These are phyloP conservation scores for Trypethelium eluteriae DNA, from an alignment of 495 filamentous ascomycete genomes.

Conservation along the genomic window DNA sequence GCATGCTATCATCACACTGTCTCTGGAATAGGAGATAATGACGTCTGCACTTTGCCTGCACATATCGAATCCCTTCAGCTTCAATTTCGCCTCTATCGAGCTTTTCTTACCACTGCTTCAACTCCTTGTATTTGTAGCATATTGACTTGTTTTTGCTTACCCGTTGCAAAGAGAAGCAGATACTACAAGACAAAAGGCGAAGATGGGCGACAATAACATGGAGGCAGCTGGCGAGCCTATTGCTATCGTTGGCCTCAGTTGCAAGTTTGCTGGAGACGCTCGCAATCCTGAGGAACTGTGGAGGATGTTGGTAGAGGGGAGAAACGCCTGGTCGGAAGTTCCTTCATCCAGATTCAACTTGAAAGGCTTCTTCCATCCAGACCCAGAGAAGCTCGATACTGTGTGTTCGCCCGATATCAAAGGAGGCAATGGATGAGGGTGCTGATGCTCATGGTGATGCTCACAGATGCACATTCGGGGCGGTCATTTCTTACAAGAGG, in stretches of 20 bases:
- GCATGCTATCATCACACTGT: not conserved
- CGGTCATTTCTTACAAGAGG: slow-evolving; percentile 14
- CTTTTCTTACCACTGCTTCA: not conserved
- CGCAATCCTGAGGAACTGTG: slow-evolving; percentile 9
- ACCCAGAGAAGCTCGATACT: slow-evolving; percentile 14
- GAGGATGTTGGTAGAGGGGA: slow-evolving; percentile 5
- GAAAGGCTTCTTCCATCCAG: slow-evolving; percentile 31
- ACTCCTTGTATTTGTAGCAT: not conserved
- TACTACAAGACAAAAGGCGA: not conserved
- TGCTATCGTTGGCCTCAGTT: slow-evolving; percentile 12
- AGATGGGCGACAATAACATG: not conserved
- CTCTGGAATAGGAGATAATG: not conserved
- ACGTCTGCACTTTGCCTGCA: not conserved
- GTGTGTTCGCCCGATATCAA: not conserved
- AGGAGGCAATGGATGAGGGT: not conserved
- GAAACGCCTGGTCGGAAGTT: slow-evolving; percentile 2
- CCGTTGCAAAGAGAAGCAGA: not conserved
- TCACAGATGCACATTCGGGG: not conserved
- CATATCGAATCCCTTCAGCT: not conserved
- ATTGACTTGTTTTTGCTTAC: not conserved
- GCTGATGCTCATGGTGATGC: not conserved
- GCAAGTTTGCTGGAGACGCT: slow-evolving; percentile 10
- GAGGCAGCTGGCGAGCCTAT: slow-evolving; percentile 8
- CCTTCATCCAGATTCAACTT: slow-evolving; percentile 22
- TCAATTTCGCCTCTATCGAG: not conserved